Percentiles rank a stretch among this genome's conserved stretches.
These are phyloP conservation scores for Colletotrichum nymphaeae DNA, from an alignment of 2,329 filamentous ascomycete genomes.

Conservation along the genomic window DNA sequence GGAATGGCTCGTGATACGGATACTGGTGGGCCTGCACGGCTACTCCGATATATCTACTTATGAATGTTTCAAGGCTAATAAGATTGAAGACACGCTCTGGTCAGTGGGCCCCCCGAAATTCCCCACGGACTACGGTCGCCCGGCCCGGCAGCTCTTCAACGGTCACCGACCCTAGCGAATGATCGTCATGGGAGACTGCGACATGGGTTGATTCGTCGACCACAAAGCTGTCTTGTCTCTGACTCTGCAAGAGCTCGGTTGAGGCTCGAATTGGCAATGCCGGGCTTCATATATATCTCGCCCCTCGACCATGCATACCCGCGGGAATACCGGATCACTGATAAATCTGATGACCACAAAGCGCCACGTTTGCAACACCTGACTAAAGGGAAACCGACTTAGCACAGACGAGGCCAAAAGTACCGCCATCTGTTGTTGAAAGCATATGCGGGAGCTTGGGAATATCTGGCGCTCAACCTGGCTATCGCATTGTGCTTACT, in stretches of 20 bases:
- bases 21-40: slow-evolving; percentile 10
- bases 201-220: neutral
- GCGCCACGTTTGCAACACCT: neutral
- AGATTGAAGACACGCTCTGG: slow-evolving; percentile 5
- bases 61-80: neutral
- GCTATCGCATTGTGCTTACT: slow-evolving; percentile 9
- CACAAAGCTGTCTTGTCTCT: neutral
- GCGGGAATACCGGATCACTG: neutral
- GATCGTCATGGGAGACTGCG: neutral
- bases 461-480: neutral
- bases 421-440: neutral
- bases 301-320: neutral
- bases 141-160: slow-evolving; percentile 21
- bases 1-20: neutral
- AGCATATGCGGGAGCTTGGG: neutral
- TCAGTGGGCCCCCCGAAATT: slow-evolving; percentile 5
- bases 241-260: neutral
- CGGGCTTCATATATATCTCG: neutral
- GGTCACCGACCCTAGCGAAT: neutral
- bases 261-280: neutral
- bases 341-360: neutral
- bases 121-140: slow-evolving; percentile 18
- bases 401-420: neutral
- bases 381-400: neutral
- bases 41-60: slow-evolving; percentile 3